These are phyloP conservation scores for Ustilago xerochloae DNA, from an alignment of 1,284 basidiomycete genomes.

Conservation along the genomic window DNA sequence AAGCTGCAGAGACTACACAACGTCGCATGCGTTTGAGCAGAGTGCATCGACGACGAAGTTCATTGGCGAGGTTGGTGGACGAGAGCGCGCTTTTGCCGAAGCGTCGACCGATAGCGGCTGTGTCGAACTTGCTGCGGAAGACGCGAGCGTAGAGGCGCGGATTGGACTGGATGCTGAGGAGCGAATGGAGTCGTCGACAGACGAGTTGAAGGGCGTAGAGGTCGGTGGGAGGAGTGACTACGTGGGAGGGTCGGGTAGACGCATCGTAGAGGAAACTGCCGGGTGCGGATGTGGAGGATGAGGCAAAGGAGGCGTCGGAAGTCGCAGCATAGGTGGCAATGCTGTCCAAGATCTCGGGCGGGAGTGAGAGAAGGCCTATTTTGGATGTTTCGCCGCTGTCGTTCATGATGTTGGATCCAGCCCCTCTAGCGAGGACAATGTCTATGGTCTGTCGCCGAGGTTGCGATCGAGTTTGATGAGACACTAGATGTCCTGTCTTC, in stretches of 20 bases:
- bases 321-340: conserved; percentile 52
- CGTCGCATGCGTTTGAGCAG: conserved; percentile 55
- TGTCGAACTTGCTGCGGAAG: conserved; percentile 61
- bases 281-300: conserved; percentile 25
- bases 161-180: conserved; percentile 51
- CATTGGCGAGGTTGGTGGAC: conserved; percentile 41
- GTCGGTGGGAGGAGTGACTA: conserved; percentile 50
- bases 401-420: conserved; percentile 15
- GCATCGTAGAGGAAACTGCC: conserved; percentile 41
- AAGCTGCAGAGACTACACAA: conserved; percentile 15
- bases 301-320: conserved; percentile 22
- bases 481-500: no score
- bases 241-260: conserved; percentile 11
- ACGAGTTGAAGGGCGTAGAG: conserved; percentile 51
- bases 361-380: conserved; percentile 36
- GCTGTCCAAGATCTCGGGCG: conserved; percentile 56
- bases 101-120: conserved; percentile 52
- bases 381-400: conserved; percentile 6
- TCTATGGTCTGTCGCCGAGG: neutral
- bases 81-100: conserved; percentile 48
- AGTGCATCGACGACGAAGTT: conserved; percentile 50
- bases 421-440: no score
- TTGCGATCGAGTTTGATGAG: no score
- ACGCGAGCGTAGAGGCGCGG: conserved; percentile 60
- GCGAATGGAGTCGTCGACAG: conserved; percentile 43